A percentile compares a stretch with the other conserved stretches of the same genome.
phyloP scores from a whole-genome alignment of 169 alveolate genomes.

The Cryptosporidium tyzzeri region DNA sequence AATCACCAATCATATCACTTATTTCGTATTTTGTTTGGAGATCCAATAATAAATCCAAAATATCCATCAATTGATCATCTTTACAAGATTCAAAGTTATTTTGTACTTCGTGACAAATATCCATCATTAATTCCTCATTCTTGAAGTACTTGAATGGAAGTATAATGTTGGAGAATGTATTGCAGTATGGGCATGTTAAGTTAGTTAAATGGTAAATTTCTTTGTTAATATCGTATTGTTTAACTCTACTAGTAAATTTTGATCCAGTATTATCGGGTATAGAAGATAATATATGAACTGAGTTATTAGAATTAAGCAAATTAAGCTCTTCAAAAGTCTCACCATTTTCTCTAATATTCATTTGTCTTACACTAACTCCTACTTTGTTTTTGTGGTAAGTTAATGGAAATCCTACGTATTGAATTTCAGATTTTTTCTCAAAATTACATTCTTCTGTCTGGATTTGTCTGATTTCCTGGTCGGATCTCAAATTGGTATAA shows the following conservation, averaged over 20 bases:
- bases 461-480: not conserved
- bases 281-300: constrained; percentile 6
- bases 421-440: not conserved
- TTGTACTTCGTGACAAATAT: not conserved
- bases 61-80: not conserved
- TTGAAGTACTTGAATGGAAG: constrained; percentile 20
- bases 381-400: not conserved
- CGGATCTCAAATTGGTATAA: not conserved
- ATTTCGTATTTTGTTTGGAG: not conserved
- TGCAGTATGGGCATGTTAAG: constrained; percentile 63
- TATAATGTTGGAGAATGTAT: constrained; percentile 17
- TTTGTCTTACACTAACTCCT: not conserved
- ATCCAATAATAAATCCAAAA: not conserved
- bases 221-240: not conserved
- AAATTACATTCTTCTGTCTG: not conserved
- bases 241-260: too few species aligned
- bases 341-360: not conserved
- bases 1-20: not conserved
- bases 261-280: not conserved
- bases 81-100: not conserved
- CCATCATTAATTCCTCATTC: not conserved
- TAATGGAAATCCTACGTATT: not conserved
- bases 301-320: not conserved
- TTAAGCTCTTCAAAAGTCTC: too few species aligned
- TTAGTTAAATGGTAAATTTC: constrained; percentile 30